Conservation (phyloP, 768 basidiomycete species). For the Kondoa malvinella region DNA sequence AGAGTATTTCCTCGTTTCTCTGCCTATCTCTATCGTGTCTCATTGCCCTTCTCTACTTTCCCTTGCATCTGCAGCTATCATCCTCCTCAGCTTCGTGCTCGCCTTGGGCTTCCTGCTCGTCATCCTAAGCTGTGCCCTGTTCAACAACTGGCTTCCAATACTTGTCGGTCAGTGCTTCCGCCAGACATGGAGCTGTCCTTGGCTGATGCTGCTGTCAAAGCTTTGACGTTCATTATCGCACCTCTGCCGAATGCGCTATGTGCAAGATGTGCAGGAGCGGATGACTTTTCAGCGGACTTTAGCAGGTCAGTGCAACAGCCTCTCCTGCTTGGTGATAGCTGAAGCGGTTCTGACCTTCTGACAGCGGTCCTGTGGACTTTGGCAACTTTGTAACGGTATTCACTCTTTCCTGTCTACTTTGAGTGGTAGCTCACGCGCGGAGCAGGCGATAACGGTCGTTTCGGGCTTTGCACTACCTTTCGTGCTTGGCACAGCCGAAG, state of each 20-base stretch:
- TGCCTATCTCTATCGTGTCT: background rate
- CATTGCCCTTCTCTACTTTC: background rate
- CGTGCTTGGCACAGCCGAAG: slow-evolving; percentile 73
- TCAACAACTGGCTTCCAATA: slow-evolving; percentile 90
- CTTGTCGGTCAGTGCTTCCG: slow-evolving; percentile 58
- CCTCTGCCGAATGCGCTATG: slow-evolving; percentile 90
- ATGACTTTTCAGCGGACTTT: slow-evolving; percentile 69
- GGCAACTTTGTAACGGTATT: slow-evolving; percentile 91
- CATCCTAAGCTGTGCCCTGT: slow-evolving; percentile 90
- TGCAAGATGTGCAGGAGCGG: slow-evolving; percentile 64
- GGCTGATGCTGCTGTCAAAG: slow-evolving; percentile 34
- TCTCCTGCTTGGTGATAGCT: background rate
- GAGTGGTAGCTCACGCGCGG: background rate
- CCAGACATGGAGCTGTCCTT: background rate
- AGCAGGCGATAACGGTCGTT: slow-evolving; percentile 40
- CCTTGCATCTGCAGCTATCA: slow-evolving; percentile 49
- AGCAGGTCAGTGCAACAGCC: slow-evolving; percentile 1
- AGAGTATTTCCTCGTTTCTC: background rate
- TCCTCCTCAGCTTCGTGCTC: slow-evolving; percentile 88
- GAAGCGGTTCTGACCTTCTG: background rate
- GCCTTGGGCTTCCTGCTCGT: slow-evolving; percentile 95
- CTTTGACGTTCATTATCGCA: slow-evolving; percentile 83
- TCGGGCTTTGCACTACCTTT: slow-evolving; percentile 86
- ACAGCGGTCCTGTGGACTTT: slow-evolving; percentile 47
- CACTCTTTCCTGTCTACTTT: slow-evolving; percentile 35